These are phyloP conservation scores for Mikania micrantha DNA, from an alignment of 129 eudicot species.

Conservation along the genomic window DNA sequence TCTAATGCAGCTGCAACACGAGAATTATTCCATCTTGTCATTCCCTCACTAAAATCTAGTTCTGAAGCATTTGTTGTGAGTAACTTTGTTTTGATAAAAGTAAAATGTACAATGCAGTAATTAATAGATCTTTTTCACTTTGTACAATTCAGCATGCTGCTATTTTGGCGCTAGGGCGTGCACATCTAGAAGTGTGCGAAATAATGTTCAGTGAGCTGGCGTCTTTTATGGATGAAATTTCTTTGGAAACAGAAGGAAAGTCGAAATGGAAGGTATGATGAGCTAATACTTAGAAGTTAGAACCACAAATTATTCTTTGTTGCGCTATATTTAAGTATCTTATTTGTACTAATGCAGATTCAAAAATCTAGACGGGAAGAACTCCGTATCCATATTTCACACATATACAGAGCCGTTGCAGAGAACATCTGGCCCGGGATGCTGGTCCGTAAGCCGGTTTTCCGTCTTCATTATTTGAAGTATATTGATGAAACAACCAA, in stretches of 20 bases:
- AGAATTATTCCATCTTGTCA: slow-evolving; percentile 72
- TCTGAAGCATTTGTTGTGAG: slow-evolving; percentile 78
- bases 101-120: background rate
- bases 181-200: slow-evolving; percentile 84
- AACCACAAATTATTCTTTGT: slow-evolving; percentile 10
- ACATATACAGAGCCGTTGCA: slow-evolving; percentile 69
- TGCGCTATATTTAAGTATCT: background rate
- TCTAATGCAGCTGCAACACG: slow-evolving; percentile 60
- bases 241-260: slow-evolving; percentile 82
- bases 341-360: slow-evolving; percentile 39
- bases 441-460: slow-evolving; percentile 81
- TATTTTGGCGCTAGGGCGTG: slow-evolving; percentile 85
- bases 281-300: background rate
- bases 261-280: slow-evolving; percentile 81
- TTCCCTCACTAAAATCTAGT: slow-evolving; percentile 84
- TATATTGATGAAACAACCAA: slow-evolving; percentile 82
- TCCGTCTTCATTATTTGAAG: slow-evolving; percentile 75
- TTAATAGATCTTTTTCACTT: background rate
- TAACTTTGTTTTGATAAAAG: background rate
- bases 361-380: slow-evolving; percentile 93
- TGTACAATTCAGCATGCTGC: slow-evolving; percentile 66
- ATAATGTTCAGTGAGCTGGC: slow-evolving; percentile 90
- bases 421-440: slow-evolving; percentile 95
- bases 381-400: slow-evolving; percentile 80
- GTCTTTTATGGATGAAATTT: slow-evolving; percentile 66